Percentiles rank a stretch among this genome's conserved stretches.
These are phyloP conservation scores for Dipodascopsis tothii DNA, from an alignment of 805 yeast species.

Conservation along the genomic window DNA sequence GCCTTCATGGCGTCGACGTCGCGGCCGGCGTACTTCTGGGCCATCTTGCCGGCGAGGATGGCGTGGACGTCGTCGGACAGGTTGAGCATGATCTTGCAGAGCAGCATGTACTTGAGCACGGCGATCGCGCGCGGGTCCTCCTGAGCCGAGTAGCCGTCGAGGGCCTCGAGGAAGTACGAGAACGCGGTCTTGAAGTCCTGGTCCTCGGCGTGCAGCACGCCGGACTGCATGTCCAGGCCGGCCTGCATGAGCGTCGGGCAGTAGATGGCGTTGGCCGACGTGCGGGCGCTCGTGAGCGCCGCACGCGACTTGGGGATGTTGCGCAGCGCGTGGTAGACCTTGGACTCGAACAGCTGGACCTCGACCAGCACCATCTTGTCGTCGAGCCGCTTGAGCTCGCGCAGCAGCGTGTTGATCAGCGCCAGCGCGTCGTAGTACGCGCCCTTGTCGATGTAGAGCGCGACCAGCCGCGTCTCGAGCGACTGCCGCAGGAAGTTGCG, in stretches of 20 bases:
- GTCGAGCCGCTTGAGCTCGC: slow-evolving; percentile 86
- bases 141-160: slow-evolving; percentile 76
- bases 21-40: slow-evolving; percentile 64
- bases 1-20: slow-evolving; percentile 95
- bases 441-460: slow-evolving; percentile 59
- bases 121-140: slow-evolving; percentile 52
- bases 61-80: slow-evolving; percentile 72
- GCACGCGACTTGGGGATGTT: slow-evolving; percentile 88
- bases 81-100: slow-evolving; percentile 89
- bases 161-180: slow-evolving; percentile 90
- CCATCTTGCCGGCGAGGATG: slow-evolving; percentile 66
- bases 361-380: slow-evolving; percentile 93
- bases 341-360: slow-evolving; percentile 84
- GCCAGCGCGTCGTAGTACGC: slow-evolving; percentile 62
- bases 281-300: slow-evolving; percentile 86
- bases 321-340: slow-evolving; percentile 83
- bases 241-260: slow-evolving; percentile 93
- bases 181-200: slow-evolving; percentile 93
- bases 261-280: slow-evolving; percentile 94
- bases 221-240: slow-evolving; percentile 89
- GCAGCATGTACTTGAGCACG: slow-evolving; percentile 83
- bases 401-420: slow-evolving; percentile 62
- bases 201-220: slow-evolving; percentile 92
- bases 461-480: slow-evolving; percentile 73
- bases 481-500: slow-evolving; percentile 85